phyloP scores from a whole-genome alignment of 2,329 filamentous ascomycete species.

The Apiospora saccharicola region DNA sequence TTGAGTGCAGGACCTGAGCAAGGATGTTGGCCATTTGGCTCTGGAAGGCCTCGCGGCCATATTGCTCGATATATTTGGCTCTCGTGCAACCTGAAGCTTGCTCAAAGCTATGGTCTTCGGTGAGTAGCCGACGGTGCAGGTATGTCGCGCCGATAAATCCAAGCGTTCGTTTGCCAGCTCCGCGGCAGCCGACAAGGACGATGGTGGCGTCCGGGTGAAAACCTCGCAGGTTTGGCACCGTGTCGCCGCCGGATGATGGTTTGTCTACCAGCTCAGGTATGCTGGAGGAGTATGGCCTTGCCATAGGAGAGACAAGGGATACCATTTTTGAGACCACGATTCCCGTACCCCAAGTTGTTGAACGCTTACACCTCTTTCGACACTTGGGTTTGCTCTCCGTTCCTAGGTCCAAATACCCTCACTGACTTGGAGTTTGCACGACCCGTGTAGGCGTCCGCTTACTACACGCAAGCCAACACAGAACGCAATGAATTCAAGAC shows the following conservation, averaged over 20 bases:
- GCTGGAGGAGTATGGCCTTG: slow-evolving; percentile 6
- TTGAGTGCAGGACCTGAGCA: slow-evolving; percentile 64
- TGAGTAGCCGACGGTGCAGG: slow-evolving; percentile 70
- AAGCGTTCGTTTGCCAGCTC: slow-evolving; percentile 75
- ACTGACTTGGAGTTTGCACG: background rate
- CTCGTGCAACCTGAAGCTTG: slow-evolving; percentile 68
- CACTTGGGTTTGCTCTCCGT: background rate
- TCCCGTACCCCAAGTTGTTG: background rate
- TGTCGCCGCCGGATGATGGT: background rate
- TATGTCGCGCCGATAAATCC: slow-evolving; percentile 76
- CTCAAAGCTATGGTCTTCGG: slow-evolving; percentile 72
- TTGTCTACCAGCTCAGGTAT: background rate
- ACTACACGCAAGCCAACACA: slow-evolving; percentile 17
- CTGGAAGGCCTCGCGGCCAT: slow-evolving; percentile 69
- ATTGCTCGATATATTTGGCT: slow-evolving; percentile 65
- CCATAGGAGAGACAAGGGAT: background rate
- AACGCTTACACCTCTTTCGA: background rate
- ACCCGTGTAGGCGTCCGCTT: background rate
- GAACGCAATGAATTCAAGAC: slow-evolving; percentile 3
- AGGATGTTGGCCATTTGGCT: slow-evolving; percentile 68
- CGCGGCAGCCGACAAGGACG: slow-evolving; percentile 74
- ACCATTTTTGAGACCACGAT: background rate
- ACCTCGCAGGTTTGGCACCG: slow-evolving; percentile 45
- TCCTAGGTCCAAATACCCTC: background rate
- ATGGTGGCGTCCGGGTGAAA: slow-evolving; percentile 71